A percentile compares a stretch with the other conserved stretches of the same genome.
Conservation (phyloP, 2,329 filamentous ascomycete species). For the Thelonectria olida region DNA sequence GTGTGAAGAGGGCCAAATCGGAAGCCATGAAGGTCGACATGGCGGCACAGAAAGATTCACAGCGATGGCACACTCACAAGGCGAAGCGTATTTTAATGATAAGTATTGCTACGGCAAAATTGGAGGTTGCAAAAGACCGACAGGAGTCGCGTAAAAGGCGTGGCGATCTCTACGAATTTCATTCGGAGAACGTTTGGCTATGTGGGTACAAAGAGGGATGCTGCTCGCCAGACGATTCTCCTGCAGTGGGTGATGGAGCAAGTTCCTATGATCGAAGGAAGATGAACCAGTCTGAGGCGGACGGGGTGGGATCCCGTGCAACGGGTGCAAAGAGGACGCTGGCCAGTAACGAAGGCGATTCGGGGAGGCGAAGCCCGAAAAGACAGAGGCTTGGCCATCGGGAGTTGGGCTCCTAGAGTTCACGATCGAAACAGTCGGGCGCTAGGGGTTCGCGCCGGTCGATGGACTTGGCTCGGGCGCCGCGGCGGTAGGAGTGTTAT, state of each 20-base stretch:
- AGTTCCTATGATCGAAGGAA: conserved; percentile 41
- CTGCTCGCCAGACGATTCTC: conserved; percentile 26
- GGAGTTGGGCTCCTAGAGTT: too few species aligned
- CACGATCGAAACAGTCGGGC: too few species aligned
- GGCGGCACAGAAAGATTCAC: conserved; percentile 16
- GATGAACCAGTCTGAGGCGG: conserved; percentile 2
- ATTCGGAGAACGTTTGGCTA: conserved; percentile 4
- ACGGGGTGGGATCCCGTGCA: background rate
- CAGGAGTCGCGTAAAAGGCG: background rate
- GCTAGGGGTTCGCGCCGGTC: too few species aligned
- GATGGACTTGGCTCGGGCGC: too few species aligned
- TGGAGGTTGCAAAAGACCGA: conserved; percentile 1
- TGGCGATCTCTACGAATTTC: background rate
- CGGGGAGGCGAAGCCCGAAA: background rate
- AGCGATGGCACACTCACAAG: conserved; percentile 7
- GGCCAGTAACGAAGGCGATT: background rate
- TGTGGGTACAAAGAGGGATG: conserved; percentile 20
- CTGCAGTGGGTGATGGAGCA: conserved; percentile 43
- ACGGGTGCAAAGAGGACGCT: background rate
- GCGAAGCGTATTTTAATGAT: conserved; percentile 20
- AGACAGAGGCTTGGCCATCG: too few species aligned
- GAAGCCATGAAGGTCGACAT: background rate
- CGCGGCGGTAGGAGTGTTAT: too few species aligned
- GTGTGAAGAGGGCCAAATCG: background rate
- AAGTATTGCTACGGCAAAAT: background rate